phyloP scores from a whole-genome alignment of 2,329 filamentous ascomycete species.

The Cryphonectria naterciae region DNA sequence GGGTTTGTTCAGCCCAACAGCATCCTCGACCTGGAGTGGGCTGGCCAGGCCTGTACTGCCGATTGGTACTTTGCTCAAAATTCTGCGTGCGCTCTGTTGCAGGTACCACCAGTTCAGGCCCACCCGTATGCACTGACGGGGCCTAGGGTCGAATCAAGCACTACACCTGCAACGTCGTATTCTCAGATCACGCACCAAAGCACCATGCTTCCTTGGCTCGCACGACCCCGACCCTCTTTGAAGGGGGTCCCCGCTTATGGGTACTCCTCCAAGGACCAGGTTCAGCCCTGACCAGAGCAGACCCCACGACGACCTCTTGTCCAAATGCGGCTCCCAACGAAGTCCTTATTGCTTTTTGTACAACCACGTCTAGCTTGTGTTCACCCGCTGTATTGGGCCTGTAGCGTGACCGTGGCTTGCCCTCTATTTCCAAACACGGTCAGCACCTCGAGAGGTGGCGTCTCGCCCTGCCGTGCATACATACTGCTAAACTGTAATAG shows the following conservation, averaged over 20 bases:
- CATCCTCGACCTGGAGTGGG: not conserved
- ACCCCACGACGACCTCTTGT: constrained; percentile 7
- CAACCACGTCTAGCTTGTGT: constrained; percentile 3
- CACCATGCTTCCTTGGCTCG: constrained; percentile 18
- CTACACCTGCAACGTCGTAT: constrained; percentile 26
- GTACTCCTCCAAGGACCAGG: constrained; percentile 1
- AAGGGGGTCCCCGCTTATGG: not conserved
- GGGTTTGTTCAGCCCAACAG: not conserved
- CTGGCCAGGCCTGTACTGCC: not conserved
- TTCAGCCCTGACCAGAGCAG: constrained; percentile 15
- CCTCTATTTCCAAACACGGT: constrained; percentile 13
- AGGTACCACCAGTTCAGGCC: not conserved
- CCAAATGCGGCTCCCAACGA: constrained; percentile 16
- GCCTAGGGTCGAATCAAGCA: not conserved
- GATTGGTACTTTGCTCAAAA: not conserved
- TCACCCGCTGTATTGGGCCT: constrained; percentile 15
- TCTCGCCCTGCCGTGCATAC: constrained; percentile 1
- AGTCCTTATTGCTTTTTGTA: constrained; percentile 10
- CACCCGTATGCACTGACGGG: not conserved
- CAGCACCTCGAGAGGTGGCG: constrained; percentile 16
- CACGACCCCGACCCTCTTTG: not conserved
- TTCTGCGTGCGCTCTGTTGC: not conserved
- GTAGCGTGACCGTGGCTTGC: constrained; percentile 13
- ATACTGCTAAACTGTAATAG: constrained; percentile 11
- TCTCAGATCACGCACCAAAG: constrained; percentile 24